A percentile compares a stretch with the other conserved stretches of the same genome.
Evolutionary conservation across 2,329 filamentous ascomycete genomes (phyloP).

Genomic region (Cercospora sp.): DNA sequence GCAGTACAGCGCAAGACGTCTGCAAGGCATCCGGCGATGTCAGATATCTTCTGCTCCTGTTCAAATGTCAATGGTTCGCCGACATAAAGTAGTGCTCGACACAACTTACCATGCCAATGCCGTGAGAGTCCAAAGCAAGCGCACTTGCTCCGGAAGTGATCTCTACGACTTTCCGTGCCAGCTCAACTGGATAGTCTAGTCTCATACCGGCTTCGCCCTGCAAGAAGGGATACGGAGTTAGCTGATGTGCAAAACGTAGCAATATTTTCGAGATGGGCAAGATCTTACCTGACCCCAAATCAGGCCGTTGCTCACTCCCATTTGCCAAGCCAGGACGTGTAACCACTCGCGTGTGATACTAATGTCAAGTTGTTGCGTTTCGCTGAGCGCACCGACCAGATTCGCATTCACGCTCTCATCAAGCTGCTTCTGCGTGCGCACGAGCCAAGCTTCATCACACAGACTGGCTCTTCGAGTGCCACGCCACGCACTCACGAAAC

Average conservation of each 20-base stretch:
- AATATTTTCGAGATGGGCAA: not conserved
- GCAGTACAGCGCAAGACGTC: slow-evolving; percentile 41
- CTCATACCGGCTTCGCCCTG: slow-evolving; percentile 38
- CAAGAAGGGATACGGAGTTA: not conserved
- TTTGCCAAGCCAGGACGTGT: slow-evolving; percentile 42
- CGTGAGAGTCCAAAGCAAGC: slow-evolving; percentile 38
- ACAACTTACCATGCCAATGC: slow-evolving; percentile 39
- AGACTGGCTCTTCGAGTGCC: slow-evolving; percentile 36
- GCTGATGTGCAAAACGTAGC: not conserved
- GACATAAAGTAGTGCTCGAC: not conserved
- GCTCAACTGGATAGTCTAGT: slow-evolving; percentile 41
- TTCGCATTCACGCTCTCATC: slow-evolving; percentile 34
- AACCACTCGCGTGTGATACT: slow-evolving; percentile 39
- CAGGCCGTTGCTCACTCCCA: slow-evolving; percentile 41
- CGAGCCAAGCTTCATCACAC: slow-evolving; percentile 39
- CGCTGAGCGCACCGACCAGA: slow-evolving; percentile 33
- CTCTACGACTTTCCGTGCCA: slow-evolving; percentile 38
- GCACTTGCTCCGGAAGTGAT: slow-evolving; percentile 35
- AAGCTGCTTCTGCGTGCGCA: slow-evolving; percentile 38
- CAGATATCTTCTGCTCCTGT: slow-evolving; percentile 41
- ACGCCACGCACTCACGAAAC: slow-evolving; percentile 40
- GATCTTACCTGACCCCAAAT: slow-evolving; percentile 33
- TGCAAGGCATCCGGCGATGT: slow-evolving; percentile 40
- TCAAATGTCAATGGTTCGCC: not conserved
- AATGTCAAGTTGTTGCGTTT: slow-evolving; percentile 41